Conservation (phyloP, 2,329 filamentous ascomycete genomes). For the Coniella vitis region DNA sequence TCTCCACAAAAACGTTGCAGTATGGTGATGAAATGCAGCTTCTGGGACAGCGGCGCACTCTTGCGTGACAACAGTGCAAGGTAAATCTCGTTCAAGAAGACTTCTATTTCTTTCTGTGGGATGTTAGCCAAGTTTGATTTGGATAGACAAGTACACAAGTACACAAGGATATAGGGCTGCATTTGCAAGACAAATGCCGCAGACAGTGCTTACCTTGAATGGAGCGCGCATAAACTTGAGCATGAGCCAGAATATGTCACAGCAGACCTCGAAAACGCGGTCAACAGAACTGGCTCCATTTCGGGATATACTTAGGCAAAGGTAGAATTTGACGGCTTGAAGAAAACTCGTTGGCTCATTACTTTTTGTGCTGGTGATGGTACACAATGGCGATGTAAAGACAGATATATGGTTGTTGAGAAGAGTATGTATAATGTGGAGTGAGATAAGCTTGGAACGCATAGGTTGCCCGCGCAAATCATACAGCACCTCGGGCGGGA, state of each 20-base stretch:
- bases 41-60: slow-evolving; percentile 81
- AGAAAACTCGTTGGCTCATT: slow-evolving; percentile 86
- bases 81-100: slow-evolving; percentile 97
- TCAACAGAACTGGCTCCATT: slow-evolving; percentile 93
- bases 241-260: slow-evolving; percentile 98
- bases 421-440: slow-evolving; percentile 91
- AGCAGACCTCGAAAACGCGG: slow-evolving; percentile 88
- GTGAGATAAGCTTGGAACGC: slow-evolving; percentile 91
- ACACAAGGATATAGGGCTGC: too few species aligned
- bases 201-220: slow-evolving; percentile 64
- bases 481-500: slow-evolving; percentile 84
- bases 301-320: slow-evolving; percentile 88
- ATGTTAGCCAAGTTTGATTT: not conserved
- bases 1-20: slow-evolving; percentile 79
- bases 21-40: slow-evolving; percentile 83
- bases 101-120: slow-evolving; percentile 83
- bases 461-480: slow-evolving; percentile 92
- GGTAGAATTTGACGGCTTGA: slow-evolving; percentile 92
- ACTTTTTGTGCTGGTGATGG: slow-evolving; percentile 83
- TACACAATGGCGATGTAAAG: slow-evolving; percentile 86
- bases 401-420: slow-evolving; percentile 89
- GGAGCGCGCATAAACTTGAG: slow-evolving; percentile 86
- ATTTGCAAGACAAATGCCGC: too few species aligned
- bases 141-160: too few species aligned
- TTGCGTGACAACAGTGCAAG: slow-evolving; percentile 83